These are phyloP conservation scores for Kokia cookei DNA, from an alignment of 441 rosid species.

Conservation along the genomic window DNA sequence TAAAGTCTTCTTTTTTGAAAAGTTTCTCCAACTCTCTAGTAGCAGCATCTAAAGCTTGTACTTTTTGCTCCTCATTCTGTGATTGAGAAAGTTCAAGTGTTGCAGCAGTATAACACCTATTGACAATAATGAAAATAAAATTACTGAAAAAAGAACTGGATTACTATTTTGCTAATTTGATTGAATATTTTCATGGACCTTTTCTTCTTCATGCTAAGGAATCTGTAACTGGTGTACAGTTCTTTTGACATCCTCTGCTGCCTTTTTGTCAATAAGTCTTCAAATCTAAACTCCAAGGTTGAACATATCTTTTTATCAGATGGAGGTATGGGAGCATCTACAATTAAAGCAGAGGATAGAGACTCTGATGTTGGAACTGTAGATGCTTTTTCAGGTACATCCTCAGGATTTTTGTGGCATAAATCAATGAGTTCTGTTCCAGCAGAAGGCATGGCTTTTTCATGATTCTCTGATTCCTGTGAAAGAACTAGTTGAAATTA, in stretches of 20 bases:
- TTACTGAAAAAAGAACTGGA: conserved; percentile 1
- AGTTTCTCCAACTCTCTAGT: conserved; percentile 81
- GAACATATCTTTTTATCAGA: conserved; percentile 49
- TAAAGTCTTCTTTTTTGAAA: conserved; percentile 81
- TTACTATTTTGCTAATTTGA: conserved; percentile 4
- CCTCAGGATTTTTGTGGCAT: conserved; percentile 19
- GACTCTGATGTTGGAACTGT: conserved; percentile 32
- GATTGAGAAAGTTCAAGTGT: conserved; percentile 78
- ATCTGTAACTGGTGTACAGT: conserved; percentile 26
- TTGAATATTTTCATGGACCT: conserved; percentile 25
- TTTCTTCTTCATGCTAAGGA: conserved; percentile 36
- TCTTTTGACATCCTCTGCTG: conserved; percentile 50
- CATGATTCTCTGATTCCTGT: conserved; percentile 30
- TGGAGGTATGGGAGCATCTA: conserved; percentile 42
- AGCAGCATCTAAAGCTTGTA: conserved; percentile 81
- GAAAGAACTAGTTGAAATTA: conserved; percentile 9
- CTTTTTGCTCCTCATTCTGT: conserved; percentile 78
- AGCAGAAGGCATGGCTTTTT: conserved; percentile 22
- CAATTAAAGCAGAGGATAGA: conserved; percentile 28
- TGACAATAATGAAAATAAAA: conserved; percentile 17
- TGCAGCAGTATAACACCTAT: conserved; percentile 81
- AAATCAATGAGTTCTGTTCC: conserved; percentile 30
- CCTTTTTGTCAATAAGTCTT: conserved; percentile 59
- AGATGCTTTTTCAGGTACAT: conserved; percentile 22
- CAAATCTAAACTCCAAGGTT: conserved; percentile 63